A percentile compares a stretch with the other conserved stretches of the same genome.
Evolutionary conservation across 106 monocot genomes (phyloP).

Genomic region (Dioscorea alata): DNA sequence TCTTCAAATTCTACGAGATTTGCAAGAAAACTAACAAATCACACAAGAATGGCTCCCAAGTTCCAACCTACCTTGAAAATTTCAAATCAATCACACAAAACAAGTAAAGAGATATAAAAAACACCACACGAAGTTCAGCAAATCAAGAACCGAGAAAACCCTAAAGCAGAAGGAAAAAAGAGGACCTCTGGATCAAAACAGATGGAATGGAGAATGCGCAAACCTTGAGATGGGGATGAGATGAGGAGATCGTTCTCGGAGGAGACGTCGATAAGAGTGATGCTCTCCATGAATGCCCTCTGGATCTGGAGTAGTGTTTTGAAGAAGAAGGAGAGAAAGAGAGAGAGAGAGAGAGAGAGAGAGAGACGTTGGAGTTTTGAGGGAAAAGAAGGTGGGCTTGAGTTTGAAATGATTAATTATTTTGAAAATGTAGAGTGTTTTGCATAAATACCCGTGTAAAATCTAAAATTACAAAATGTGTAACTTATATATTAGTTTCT

Average conservation of each 20-base stretch:
- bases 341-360: not conserved
- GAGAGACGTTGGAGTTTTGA: not conserved
- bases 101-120: not conserved
- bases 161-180: not conserved
- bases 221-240: not conserved
- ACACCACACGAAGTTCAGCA: not conserved
- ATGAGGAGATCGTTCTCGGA: slow-evolving; percentile 50
- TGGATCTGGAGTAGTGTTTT: not conserved
- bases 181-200: not conserved
- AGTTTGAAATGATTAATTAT: not conserved
- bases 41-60: too few relatives aligned
- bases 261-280: slow-evolving; percentile 50
- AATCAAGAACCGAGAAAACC: not conserved
- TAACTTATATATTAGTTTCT: too few relatives aligned
- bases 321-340: not conserved
- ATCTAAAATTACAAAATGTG: too few relatives aligned
- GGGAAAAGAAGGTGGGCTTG: not conserved
- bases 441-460: too few relatives aligned
- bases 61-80: too few relatives aligned
- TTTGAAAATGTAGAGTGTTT: too few relatives aligned
- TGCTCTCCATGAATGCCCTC: slow-evolving; percentile 32
- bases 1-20: too few relatives aligned
- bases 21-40: too few relatives aligned
- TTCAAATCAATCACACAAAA: not conserved
- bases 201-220: not conserved